These are phyloP conservation scores for Epichloe scottii DNA, from an alignment of 2,329 filamentous ascomycete species.

Conservation along the genomic window DNA sequence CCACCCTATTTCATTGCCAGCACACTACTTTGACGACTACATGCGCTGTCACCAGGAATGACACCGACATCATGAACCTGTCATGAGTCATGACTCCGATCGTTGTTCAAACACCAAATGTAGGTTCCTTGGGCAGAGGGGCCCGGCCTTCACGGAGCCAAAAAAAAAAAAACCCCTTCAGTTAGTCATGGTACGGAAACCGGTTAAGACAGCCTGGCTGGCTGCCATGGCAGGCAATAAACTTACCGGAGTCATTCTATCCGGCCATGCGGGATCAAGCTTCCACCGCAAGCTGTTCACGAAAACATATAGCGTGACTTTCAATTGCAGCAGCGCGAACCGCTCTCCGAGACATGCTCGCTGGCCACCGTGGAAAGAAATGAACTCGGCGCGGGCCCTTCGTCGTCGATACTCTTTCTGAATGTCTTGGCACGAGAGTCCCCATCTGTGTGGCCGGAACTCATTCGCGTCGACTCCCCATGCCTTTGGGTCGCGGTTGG, in stretches of 20 bases:
- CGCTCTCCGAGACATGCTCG: conserved; percentile 28
- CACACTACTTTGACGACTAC: too few species aligned
- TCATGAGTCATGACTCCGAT: not conserved
- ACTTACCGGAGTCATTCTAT: conserved; percentile 22
- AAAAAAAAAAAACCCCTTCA: not conserved
- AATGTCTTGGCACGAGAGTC: conserved; percentile 20
- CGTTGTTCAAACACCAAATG: conserved; percentile 2
- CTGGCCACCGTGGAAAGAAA: conserved; percentile 28
- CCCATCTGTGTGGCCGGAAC: conserved; percentile 29
- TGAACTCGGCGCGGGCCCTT: conserved; percentile 25
- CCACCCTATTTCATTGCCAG: too few species aligned
- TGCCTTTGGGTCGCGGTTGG: conserved; percentile 21
- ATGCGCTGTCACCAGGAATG: not conserved
- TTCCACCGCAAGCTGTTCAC: conserved; percentile 17
- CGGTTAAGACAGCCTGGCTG: not conserved
- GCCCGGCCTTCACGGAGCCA: conserved; percentile 5
- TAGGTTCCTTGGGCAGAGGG: conserved; percentile 7
- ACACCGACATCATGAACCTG: not conserved
- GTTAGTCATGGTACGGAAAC: not conserved
- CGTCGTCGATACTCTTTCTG: conserved; percentile 21
- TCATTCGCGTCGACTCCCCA: conserved; percentile 22
- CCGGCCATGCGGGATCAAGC: conserved; percentile 19
- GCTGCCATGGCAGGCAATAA: not conserved
- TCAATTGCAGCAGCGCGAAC: conserved; percentile 26
- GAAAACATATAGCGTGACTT: conserved; percentile 21